Evolutionary conservation across 352 stramenopile species (phyloP).

Genomic region (Hyaloperonospora brassicae): DNA sequence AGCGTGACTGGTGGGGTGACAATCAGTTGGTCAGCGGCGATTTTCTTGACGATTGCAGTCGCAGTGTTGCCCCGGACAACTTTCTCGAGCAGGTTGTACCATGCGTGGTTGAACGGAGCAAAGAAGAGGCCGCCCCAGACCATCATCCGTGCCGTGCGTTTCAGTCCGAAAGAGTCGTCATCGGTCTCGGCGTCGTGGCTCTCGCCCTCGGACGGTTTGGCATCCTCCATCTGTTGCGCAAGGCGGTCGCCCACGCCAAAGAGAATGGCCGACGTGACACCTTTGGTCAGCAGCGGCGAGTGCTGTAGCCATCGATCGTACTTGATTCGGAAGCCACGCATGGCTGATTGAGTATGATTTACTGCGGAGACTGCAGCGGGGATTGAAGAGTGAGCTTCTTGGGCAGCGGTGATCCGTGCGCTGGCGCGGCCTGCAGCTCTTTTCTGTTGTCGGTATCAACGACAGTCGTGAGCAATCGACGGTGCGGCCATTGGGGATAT

Average conservation of each 20-base stretch:
- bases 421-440: too few species aligned
- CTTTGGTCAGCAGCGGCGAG: conserved; percentile 61
- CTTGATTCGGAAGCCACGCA: conserved; percentile 34
- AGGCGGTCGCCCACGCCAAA: conserved; percentile 60
- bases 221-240: conserved; percentile 42
- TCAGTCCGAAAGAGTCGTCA: conserved; percentile 16
- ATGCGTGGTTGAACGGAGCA: conserved; percentile 82
- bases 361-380: too few species aligned
- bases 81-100: conserved; percentile 84
- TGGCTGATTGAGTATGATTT: conserved; percentile 2
- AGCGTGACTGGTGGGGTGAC: conserved; percentile 29
- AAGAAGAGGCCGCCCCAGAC: conserved; percentile 85
- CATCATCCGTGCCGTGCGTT: conserved; percentile 52
- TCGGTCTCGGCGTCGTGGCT: conserved; percentile 4
- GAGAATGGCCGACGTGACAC: conserved; percentile 51
- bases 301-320: conserved; percentile 51
- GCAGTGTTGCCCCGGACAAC: conserved; percentile 21
- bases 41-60: conserved; percentile 27
- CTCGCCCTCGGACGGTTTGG: conserved; percentile 4
- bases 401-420: too few species aligned
- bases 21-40: conserved; percentile 32
- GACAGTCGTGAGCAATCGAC: too few species aligned
- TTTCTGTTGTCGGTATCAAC: too few species aligned
- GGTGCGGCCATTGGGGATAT: too few species aligned
- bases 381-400: too few species aligned